Conservation (phyloP, 129 eudicot genomes). For the Mikania micrantha region DNA sequence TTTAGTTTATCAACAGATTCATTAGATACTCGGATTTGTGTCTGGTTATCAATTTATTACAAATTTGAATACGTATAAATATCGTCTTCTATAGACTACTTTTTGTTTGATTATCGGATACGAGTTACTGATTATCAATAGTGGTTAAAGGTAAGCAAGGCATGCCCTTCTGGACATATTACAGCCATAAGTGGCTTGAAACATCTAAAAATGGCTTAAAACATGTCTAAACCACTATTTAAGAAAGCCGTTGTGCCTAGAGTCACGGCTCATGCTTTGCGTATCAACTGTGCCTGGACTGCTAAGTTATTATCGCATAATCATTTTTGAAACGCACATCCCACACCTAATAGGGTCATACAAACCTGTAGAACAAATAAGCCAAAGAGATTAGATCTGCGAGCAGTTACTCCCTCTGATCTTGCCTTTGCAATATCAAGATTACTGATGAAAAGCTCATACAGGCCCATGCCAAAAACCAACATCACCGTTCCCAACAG, state of each 20-base stretch:
- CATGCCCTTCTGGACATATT: no score
- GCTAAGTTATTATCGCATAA: neutral
- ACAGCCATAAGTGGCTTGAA: no score
- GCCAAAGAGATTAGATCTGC: conserved; percentile 70
- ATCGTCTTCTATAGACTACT: neutral
- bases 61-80: neutral
- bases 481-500: conserved; percentile 91
- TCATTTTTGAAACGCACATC: neutral
- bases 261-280: no score
- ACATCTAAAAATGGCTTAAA: no score
- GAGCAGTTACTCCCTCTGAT: conserved; percentile 27
- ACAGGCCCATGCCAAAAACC: conserved; percentile 96
- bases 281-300: no score
- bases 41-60: neutral
- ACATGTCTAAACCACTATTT: no score
- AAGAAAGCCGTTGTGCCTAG: no score
- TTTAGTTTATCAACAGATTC: no score
- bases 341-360: neutral
- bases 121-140: no score
- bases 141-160: no score
- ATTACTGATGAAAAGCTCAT: conserved; percentile 85
- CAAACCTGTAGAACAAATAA: conserved; percentile 65
- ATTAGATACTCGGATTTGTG: no score
- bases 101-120: no score
- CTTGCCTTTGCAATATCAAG: conserved; percentile 47